Percentiles rank a stretch among this genome's conserved stretches.
Conservation (phyloP, 1,284 basidiomycete genomes). For the Bjerkandera adusta region DNA sequence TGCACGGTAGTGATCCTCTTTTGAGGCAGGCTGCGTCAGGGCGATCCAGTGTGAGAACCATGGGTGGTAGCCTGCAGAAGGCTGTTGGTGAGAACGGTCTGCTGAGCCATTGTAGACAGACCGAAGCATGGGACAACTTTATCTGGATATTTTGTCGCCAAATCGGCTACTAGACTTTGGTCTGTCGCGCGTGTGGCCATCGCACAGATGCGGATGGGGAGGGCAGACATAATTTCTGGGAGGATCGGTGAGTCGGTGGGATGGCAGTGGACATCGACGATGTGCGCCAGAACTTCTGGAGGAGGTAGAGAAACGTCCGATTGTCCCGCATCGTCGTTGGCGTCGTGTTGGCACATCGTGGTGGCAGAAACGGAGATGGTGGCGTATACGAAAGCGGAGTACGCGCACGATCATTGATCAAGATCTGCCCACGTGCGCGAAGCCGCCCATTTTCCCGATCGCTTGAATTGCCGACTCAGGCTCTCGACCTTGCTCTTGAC, state of each 20-base stretch:
- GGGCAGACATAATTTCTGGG: slow-evolving; percentile 42
- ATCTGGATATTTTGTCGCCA: slow-evolving; percentile 55
- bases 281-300: slow-evolving; percentile 50
- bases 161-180: slow-evolving; percentile 59
- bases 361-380: slow-evolving; percentile 1
- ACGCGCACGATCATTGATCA: slow-evolving; percentile 1
- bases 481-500: slow-evolving; percentile 1
- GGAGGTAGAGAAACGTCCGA: slow-evolving; percentile 9
- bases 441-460: not conserved
- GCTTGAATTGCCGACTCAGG: too few species aligned
- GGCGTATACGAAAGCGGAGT: not conserved
- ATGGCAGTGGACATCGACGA: slow-evolving; percentile 81
- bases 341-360: slow-evolving; percentile 6
- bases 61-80: slow-evolving; percentile 71
- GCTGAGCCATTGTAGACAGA: slow-evolving; percentile 31
- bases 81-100: not conserved
- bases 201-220: slow-evolving; percentile 66
- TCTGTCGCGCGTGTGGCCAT: slow-evolving; percentile 69
- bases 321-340: slow-evolving; percentile 1
- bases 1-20: slow-evolving; percentile 63
- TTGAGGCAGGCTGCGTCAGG: slow-evolving; percentile 37
- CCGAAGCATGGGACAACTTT: slow-evolving; percentile 78
- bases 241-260: slow-evolving; percentile 65
- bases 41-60: slow-evolving; percentile 80
- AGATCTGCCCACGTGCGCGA: slow-evolving; percentile 4